Percentiles rank a stretch among this genome's conserved stretches.
These are phyloP conservation scores for Aristolochia californica DNA, from an alignment of 164 flowering plant genomes.

Conservation along the genomic window DNA sequence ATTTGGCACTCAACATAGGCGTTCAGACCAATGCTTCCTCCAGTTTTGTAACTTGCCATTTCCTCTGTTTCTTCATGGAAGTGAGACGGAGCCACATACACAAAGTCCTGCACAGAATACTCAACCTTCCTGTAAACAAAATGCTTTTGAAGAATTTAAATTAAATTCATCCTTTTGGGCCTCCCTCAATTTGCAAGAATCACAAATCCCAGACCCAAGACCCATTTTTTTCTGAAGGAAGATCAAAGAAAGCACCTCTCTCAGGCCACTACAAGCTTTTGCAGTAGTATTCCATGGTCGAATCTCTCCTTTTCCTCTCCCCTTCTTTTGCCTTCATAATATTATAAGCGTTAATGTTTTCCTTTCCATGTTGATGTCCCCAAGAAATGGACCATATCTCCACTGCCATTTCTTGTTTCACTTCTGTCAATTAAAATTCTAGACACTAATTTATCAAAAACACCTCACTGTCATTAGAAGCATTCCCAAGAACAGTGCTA, in stretches of 20 bases:
- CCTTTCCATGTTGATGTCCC: conserved; percentile 78
- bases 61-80: conserved; percentile 28
- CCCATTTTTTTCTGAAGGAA: conserved; percentile 50
- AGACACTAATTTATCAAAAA: conserved; percentile 68
- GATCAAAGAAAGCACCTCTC: conserved; percentile 65
- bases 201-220: conserved; percentile 62
- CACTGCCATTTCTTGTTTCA: conserved; percentile 39
- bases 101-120: conserved; percentile 54
- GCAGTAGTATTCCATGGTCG: conserved; percentile 71
- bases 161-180: conserved; percentile 27
- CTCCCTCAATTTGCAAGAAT: conserved; percentile 48
- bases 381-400: conserved; percentile 46
- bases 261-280: conserved; percentile 84
- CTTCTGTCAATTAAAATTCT: conserved; percentile 42
- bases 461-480: conserved; percentile 79
- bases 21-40: conserved; percentile 77
- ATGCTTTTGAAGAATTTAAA: conserved; percentile 28
- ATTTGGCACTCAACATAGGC: conserved; percentile 74
- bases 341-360: conserved; percentile 36
- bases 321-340: conserved; percentile 53
- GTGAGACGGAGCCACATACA: conserved; percentile 48
- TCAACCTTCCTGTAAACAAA: conserved; percentile 42
- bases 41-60: conserved; percentile 48
- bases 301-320: conserved; percentile 61
- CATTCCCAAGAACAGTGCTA: conserved; percentile 68